These are phyloP conservation scores for Rhizopus stolonifer DNA, from an alignment of 371 early-diverging fungal genomes.

Conservation along the genomic window DNA sequence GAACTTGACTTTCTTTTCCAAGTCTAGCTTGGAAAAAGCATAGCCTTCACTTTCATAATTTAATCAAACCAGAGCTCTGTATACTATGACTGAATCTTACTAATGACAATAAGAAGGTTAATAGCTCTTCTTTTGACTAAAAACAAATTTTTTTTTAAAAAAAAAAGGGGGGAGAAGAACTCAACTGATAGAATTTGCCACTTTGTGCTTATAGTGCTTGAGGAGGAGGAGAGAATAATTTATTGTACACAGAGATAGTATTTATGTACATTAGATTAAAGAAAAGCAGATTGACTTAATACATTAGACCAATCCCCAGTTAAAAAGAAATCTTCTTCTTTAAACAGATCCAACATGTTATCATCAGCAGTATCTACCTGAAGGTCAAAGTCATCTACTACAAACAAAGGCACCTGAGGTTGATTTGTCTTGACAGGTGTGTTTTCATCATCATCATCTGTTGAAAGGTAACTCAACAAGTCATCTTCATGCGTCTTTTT, in stretches of 20 bases:
- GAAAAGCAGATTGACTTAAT: slow-evolving; percentile 4
- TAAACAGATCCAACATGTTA: slow-evolving; percentile 14
- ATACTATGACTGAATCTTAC: too few relatives aligned
- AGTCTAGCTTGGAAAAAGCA: too few relatives aligned
- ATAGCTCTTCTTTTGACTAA: too few relatives aligned
- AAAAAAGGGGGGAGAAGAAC: too few relatives aligned
- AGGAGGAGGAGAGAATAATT: too few relatives aligned
- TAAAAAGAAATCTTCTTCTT: slow-evolving; percentile 25
- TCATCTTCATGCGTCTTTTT: slow-evolving; percentile 12
- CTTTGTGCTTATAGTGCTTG: too few relatives aligned
- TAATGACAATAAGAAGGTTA: too few relatives aligned
- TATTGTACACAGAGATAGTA: not conserved
- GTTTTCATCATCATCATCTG: slow-evolving; percentile 26
- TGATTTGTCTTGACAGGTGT: not conserved
- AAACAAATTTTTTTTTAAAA: too few relatives aligned
- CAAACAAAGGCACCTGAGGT: slow-evolving; percentile 14
- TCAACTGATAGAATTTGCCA: too few relatives aligned
- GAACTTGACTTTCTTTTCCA: too few relatives aligned
- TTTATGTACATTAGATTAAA: not conserved
- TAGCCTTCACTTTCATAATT: too few relatives aligned
- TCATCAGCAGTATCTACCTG: slow-evolving; percentile 7
- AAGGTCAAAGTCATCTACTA: slow-evolving; percentile 26
- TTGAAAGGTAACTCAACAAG: slow-evolving; percentile 20
- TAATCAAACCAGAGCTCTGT: too few relatives aligned
- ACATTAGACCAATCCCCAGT: slow-evolving; percentile 13